Conservation (phyloP, 2,329 filamentous ascomycete genomes). For the Thelonectria olida region DNA sequence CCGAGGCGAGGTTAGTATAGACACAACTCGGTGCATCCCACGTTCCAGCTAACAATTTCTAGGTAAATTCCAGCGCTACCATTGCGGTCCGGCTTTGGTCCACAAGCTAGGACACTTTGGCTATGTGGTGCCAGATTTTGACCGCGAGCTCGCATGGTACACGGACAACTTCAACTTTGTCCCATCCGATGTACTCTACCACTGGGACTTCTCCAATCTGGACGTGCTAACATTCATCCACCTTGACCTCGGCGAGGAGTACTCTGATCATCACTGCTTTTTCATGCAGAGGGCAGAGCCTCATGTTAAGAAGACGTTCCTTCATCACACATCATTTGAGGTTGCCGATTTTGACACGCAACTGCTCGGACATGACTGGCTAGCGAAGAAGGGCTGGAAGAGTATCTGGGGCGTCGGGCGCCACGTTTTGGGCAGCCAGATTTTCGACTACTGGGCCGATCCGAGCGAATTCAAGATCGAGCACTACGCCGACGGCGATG, state of each 20-base stretch:
- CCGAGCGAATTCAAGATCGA: slow-evolving; percentile 13
- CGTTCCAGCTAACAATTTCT: not conserved
- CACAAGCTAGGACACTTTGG: slow-evolving; percentile 19
- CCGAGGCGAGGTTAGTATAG: not conserved
- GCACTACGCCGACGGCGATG: slow-evolving; percentile 18
- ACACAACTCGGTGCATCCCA: not conserved
- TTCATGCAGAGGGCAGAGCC: slow-evolving; percentile 54
- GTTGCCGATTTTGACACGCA: slow-evolving; percentile 78
- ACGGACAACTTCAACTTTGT: slow-evolving; percentile 12
- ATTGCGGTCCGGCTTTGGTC: not conserved
- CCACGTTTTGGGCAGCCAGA: slow-evolving; percentile 75
- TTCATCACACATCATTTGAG: slow-evolving; percentile 74
- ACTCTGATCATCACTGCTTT: slow-evolving; percentile 61
- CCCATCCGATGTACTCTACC: slow-evolving; percentile 15
- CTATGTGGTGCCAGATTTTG: not conserved
- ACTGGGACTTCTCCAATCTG: not conserved
- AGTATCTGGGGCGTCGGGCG: slow-evolving; percentile 77
- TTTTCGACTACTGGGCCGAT: slow-evolving; percentile 59
- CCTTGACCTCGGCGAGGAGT: slow-evolving; percentile 52
- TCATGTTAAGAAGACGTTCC: slow-evolving; percentile 53
- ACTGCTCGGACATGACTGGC: slow-evolving; percentile 74
- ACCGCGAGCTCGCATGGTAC: slow-evolving; percentile 9
- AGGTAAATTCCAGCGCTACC: slow-evolving; percentile 14
- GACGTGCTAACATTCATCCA: slow-evolving; percentile 57
- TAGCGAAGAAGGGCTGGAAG: slow-evolving; percentile 68